Conservation (phyloP, 1,284 basidiomycete species). For the Ganoderma multipileum region DNA sequence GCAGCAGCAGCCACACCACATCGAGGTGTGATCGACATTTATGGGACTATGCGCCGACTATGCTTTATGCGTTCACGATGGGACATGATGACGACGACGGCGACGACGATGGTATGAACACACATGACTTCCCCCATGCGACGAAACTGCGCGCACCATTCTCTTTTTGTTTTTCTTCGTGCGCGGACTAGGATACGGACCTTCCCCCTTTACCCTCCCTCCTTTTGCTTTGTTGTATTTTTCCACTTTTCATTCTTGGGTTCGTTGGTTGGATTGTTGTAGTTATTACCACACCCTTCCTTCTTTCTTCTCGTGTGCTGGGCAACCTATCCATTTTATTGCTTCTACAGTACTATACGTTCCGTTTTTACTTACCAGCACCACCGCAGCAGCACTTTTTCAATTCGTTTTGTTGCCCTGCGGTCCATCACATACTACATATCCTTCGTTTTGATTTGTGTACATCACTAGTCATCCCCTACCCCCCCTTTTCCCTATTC, state of each 20-base stretch:
- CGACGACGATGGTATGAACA: constrained; percentile 25
- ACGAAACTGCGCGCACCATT: constrained; percentile 15
- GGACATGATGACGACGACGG: constrained; percentile 14
- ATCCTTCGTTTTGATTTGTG: constrained; percentile 5
- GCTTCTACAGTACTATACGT: constrained; percentile 16
- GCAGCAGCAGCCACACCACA: constrained; percentile 19
- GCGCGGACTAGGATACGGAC: constrained; percentile 31
- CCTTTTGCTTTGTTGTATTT: constrained; percentile 1
- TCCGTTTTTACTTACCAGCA: not conserved
- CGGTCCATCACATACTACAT: constrained; percentile 17
- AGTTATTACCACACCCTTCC: constrained; percentile 4
- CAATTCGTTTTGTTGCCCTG: constrained; percentile 8
- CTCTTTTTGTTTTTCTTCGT: constrained; percentile 12
- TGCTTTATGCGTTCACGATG: constrained; percentile 7
- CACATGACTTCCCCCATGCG: constrained; percentile 15
- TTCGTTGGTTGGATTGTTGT: constrained; percentile 19
- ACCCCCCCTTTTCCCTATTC: constrained; percentile 2
- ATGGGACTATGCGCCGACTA: constrained; percentile 16
- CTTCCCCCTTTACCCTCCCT: not conserved
- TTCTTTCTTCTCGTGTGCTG: constrained; percentile 31
- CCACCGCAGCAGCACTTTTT: constrained; percentile 24
- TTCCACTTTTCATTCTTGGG: not conserved
- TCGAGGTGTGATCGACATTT: constrained; percentile 25
- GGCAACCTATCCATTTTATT: constrained; percentile 35
- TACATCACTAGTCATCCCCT: constrained; percentile 26